Conservation (phyloP, 139 green algal genomes). For the Raphidocelis subcapitata region DNA sequence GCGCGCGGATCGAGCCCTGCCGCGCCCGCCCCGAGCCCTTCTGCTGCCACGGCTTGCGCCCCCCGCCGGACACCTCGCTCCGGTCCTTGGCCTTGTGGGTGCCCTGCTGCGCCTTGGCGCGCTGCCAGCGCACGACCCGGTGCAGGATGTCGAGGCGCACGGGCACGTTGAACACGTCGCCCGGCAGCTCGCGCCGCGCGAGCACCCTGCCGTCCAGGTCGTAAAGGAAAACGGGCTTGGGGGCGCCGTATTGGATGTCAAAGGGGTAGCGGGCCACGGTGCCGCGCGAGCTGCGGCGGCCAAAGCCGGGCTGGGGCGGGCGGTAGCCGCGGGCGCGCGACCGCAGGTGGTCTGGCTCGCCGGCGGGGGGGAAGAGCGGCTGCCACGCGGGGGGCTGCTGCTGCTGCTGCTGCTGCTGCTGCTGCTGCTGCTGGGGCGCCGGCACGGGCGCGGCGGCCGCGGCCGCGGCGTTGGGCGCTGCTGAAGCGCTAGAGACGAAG, state of each 20-base stretch:
- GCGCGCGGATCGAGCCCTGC: slow-evolving; percentile 74
- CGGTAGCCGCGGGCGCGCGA: too few relatives aligned
- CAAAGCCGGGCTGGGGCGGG: too few relatives aligned
- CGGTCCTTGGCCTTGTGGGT: slow-evolving; percentile 82
- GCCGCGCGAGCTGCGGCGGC: too few relatives aligned
- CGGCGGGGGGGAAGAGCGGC: too few relatives aligned
- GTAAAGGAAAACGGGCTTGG: slow-evolving; percentile 12
- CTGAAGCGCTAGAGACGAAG: too few relatives aligned
- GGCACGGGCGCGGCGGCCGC: too few relatives aligned
- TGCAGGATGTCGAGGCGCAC: slow-evolving; percentile 88
- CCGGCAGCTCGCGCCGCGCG: slow-evolving; percentile 29
- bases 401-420: too few relatives aligned
- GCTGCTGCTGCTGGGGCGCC: too few relatives aligned
- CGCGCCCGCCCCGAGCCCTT: slow-evolving; percentile 93
- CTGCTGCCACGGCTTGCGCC: slow-evolving; percentile 93
- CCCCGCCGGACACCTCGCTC: slow-evolving; percentile 82
- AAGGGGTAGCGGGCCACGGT: slow-evolving; percentile 8
- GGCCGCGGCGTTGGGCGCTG: too few relatives aligned
- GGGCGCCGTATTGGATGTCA: slow-evolving; percentile 11
- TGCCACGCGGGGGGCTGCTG: too few relatives aligned
- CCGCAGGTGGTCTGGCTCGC: too few relatives aligned
- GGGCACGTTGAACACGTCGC: slow-evolving; percentile 55
- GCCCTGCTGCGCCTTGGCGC: slow-evolving; percentile 83
- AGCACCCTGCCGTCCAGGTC: slow-evolving; percentile 24
- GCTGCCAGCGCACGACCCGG: slow-evolving; percentile 84